Percentiles rank a stretch among this genome's conserved stretches.
Evolutionary conservation across 2,329 filamentous ascomycete genomes (phyloP).

Genomic region (Lecanicillium sp.): DNA sequence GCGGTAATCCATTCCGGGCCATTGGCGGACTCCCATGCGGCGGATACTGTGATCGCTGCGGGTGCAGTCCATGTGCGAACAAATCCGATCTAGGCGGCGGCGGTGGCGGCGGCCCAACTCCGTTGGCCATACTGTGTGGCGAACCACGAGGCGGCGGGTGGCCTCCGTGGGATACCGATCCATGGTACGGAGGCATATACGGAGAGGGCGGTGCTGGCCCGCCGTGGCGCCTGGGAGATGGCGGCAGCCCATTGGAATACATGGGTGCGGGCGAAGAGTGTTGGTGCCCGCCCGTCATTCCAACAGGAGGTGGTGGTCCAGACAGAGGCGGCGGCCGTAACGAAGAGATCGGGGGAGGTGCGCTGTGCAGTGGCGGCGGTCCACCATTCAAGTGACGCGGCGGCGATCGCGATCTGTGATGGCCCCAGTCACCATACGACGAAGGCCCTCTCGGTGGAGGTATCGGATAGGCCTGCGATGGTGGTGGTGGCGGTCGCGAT

Average conservation of each 20-base stretch:
- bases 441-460: slow-evolving; percentile 22
- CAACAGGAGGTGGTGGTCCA: slow-evolving; percentile 33
- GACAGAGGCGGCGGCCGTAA: slow-evolving; percentile 42
- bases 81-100: slow-evolving; percentile 21
- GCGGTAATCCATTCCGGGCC: slow-evolving; percentile 29
- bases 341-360: slow-evolving; percentile 21
- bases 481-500: slow-evolving; percentile 24
- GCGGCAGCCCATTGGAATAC: slow-evolving; percentile 37
- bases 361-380: slow-evolving; percentile 23
- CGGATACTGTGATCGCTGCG: slow-evolving; percentile 33
- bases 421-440: slow-evolving; percentile 40
- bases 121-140: slow-evolving; percentile 24
- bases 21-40: slow-evolving; percentile 39
- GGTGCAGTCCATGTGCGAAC: slow-evolving; percentile 33
- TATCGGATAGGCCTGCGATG: slow-evolving; percentile 28
- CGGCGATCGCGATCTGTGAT: slow-evolving; percentile 37
- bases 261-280: slow-evolving; percentile 16
- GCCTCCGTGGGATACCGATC: slow-evolving; percentile 2
- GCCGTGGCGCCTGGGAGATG: slow-evolving; percentile 38
- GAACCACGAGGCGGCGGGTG: slow-evolving; percentile 3
- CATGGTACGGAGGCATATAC: slow-evolving; percentile 31
- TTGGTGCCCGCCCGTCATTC: slow-evolving; percentile 33
- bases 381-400: slow-evolving; percentile 44
- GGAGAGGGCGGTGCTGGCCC: slow-evolving; percentile 33
- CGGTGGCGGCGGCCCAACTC: slow-evolving; percentile 21